These are phyloP conservation scores for Pyrenochaeta sp. DNA, from an alignment of 2,329 filamentous ascomycete genomes.

Conservation along the genomic window DNA sequence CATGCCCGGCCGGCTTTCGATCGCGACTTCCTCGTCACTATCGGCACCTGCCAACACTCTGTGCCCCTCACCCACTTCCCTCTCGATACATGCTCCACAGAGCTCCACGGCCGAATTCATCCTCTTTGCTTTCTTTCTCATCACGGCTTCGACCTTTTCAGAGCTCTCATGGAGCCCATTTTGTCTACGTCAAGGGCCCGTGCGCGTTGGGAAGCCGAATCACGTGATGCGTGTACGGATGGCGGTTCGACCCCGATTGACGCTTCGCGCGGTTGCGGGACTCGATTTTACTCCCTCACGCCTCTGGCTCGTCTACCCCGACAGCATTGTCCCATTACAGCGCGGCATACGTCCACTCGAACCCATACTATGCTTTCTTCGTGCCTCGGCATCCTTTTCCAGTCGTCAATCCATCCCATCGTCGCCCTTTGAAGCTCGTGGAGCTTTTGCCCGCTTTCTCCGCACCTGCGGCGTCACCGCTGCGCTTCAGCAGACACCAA, in stretches of 20 bases:
- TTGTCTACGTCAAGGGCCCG: conserved; percentile 7
- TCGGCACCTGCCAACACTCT: conserved; percentile 28
- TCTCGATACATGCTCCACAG: conserved; percentile 10
- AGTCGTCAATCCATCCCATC: conserved; percentile 37
- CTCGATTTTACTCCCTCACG: conserved; percentile 37
- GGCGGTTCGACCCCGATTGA: conserved; percentile 17
- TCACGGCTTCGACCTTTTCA: conserved; percentile 1
- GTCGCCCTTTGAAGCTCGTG: conserved; percentile 47
- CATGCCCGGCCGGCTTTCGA: conserved; percentile 19
- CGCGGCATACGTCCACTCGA: conserved; percentile 21
- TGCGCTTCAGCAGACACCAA: conserved; percentile 31
- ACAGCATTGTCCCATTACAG: conserved; percentile 37
- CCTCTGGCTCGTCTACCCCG: conserved; percentile 33
- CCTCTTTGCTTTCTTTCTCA: neutral
- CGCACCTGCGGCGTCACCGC: conserved; percentile 42
- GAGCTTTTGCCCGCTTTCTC: conserved; percentile 49
- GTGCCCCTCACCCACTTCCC: conserved; percentile 30
- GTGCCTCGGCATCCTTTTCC: conserved; percentile 20
- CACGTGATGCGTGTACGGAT: conserved; percentile 28
- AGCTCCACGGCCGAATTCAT: neutral
- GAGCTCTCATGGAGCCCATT: conserved; percentile 8
- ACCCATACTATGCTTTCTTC: conserved; percentile 42
- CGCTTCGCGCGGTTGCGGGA: conserved; percentile 19
- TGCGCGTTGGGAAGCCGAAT: conserved; percentile 8
- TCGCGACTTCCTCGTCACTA: conserved; percentile 34